Evolutionary conservation across 495 filamentous ascomycete genomes (phyloP).

Genomic region (Hypoxylon lienhwacheense): DNA sequence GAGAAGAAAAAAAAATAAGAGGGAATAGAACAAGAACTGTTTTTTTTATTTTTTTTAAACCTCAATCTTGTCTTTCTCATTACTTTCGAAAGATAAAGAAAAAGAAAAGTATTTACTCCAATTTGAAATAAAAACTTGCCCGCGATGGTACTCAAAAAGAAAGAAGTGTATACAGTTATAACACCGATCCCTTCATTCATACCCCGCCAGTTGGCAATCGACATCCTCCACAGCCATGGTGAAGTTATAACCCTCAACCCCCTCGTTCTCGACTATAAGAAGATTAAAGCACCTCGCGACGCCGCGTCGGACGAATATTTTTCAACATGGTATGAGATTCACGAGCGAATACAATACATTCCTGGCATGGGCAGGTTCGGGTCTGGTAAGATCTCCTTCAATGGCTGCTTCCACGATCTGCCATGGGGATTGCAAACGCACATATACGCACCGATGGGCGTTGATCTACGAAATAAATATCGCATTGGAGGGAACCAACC

Average conservation of each 20-base stretch:
- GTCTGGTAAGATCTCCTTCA: slow-evolving; percentile 67
- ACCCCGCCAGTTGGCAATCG: slow-evolving; percentile 47
- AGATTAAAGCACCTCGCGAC: slow-evolving; percentile 63
- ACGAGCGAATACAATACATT: slow-evolving; percentile 66
- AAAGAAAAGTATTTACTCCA: neutral
- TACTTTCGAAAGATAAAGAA: slow-evolving; percentile 3
- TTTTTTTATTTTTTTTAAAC: neutral
- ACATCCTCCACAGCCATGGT: slow-evolving; percentile 54
- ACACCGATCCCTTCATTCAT: slow-evolving; percentile 54
- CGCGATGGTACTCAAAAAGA: slow-evolving; percentile 51
- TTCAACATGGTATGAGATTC: slow-evolving; percentile 69
- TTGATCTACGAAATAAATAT: slow-evolving; percentile 55
- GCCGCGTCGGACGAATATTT: slow-evolving; percentile 70
- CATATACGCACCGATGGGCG: slow-evolving; percentile 65
- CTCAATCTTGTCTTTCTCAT: slow-evolving; percentile 1
- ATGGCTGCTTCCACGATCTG: slow-evolving; percentile 73
- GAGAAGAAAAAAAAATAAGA: slow-evolving; percentile 18
- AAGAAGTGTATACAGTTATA: slow-evolving; percentile 51
- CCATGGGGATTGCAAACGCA: slow-evolving; percentile 72
- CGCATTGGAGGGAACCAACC: slow-evolving; percentile 63
- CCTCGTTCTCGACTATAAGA: slow-evolving; percentile 66
- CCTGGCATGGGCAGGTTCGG: slow-evolving; percentile 63
- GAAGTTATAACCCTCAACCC: slow-evolving; percentile 79
- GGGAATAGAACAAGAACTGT: too few species aligned
- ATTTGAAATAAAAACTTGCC: neutral